phyloP scores from a whole-genome alignment of 2,329 filamentous ascomycete genomes.

The Basipetospora chlamydospora region DNA sequence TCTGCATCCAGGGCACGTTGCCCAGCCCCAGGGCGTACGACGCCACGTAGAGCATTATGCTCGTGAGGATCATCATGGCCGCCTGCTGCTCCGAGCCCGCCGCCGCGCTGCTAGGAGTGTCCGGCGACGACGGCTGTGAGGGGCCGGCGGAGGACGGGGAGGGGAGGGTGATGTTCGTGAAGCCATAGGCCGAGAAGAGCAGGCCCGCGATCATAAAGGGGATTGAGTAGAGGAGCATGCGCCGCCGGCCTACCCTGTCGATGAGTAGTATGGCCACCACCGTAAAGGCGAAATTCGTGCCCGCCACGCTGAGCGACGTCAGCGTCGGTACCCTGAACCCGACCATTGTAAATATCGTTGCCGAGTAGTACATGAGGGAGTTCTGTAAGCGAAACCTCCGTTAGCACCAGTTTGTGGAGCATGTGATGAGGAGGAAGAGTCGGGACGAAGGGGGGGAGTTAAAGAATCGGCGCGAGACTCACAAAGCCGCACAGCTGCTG shows the following conservation, averaged over 20 bases:
- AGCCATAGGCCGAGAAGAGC: slow-evolving; percentile 55
- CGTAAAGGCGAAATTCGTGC: slow-evolving; percentile 72
- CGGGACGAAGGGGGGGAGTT: not conserved
- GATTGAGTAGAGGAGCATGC: slow-evolving; percentile 69
- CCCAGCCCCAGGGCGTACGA: slow-evolving; percentile 78
- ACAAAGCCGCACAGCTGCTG: slow-evolving; percentile 83
- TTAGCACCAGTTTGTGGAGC: not conserved
- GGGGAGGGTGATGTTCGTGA: slow-evolving; percentile 44
- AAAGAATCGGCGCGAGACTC: no score
- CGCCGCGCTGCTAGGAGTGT: slow-evolving; percentile 5
- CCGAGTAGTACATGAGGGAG: slow-evolving; percentile 84
- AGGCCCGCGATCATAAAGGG: slow-evolving; percentile 72
- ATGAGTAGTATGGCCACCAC: slow-evolving; percentile 62
- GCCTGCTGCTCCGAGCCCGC: slow-evolving; percentile 16
- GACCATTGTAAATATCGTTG: slow-evolving; percentile 64
- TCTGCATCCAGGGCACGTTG: slow-evolving; percentile 93
- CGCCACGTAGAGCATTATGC: slow-evolving; percentile 72
- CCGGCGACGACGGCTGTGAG: slow-evolving; percentile 10
- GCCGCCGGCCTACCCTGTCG: slow-evolving; percentile 63
- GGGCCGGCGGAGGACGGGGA: slow-evolving; percentile 6
- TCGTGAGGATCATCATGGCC: slow-evolving; percentile 48
- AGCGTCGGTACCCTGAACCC: slow-evolving; percentile 68
- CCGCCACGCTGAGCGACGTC: slow-evolving; percentile 64
- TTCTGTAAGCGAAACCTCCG: slow-evolving; percentile 33
- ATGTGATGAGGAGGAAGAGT: not conserved